A percentile compares a stretch with the other conserved stretches of the same genome.
phyloP scores from a whole-genome alignment of 225 moss, liverwort and hornwort species.

The Marchantia paleacea region DNA sequence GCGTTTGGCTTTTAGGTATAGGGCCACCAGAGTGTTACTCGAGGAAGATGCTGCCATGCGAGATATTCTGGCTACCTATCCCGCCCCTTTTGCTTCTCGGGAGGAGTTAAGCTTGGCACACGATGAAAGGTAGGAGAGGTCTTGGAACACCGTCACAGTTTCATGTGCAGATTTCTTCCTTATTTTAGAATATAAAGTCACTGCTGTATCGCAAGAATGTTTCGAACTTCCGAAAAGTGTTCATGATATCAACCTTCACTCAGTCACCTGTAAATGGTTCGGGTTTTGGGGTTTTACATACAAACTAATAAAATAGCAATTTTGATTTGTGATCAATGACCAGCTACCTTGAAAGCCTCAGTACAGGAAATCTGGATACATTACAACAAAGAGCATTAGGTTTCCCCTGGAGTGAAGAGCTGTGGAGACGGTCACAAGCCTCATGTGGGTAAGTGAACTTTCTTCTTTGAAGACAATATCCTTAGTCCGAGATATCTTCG shows the following conservation, averaged over 20 bases:
- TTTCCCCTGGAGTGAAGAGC: slow-evolving; percentile 81
- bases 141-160: not conserved
- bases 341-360: slow-evolving; percentile 70
- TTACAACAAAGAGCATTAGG: slow-evolving; percentile 72
- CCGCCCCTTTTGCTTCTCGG: slow-evolving; percentile 53
- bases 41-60: slow-evolving; percentile 71
- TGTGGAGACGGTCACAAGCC: slow-evolving; percentile 60
- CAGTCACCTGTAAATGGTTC: not conserved
- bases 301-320: not conserved
- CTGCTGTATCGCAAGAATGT: not conserved
- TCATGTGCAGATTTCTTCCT: not conserved
- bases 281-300: not conserved
- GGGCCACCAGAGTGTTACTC: slow-evolving; percentile 68
- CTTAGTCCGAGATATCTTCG: not conserved
- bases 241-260: not conserved
- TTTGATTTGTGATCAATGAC: not conserved
- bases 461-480: not conserved
- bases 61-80: slow-evolving; percentile 54
- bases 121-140: slow-evolving; percentile 51
- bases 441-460: slow-evolving; percentile 58
- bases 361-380: slow-evolving; percentile 50
- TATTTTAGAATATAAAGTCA: not conserved
- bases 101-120: slow-evolving; percentile 74
- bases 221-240: not conserved
- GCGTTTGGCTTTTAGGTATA: slow-evolving; percentile 44